phyloP scores from a whole-genome alignment of 495 filamentous ascomycete species.

The Penicillium longicatenatum region DNA sequence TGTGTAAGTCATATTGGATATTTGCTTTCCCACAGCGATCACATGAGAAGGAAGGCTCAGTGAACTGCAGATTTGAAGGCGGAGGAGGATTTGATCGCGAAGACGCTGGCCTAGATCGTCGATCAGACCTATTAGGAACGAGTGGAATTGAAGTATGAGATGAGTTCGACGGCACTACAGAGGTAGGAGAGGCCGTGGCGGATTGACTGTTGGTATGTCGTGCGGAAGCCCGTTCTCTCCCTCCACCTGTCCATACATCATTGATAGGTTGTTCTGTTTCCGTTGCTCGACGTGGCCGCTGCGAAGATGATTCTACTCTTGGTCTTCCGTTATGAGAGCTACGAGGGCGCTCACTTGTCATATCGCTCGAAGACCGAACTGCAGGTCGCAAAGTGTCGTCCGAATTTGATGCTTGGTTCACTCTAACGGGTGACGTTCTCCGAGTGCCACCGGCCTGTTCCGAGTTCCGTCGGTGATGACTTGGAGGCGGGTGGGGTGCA shows the following conservation, averaged over 20 bases:
- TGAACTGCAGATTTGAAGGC: conserved; percentile 49
- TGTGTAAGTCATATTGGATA: conserved; percentile 82
- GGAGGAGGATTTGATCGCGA: conserved; percentile 34
- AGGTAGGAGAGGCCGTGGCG: conserved; percentile 23
- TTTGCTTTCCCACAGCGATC: conserved; percentile 62
- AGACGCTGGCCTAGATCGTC: conserved; percentile 36
- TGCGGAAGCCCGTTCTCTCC: conserved; percentile 29
- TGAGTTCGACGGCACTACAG: not conserved
- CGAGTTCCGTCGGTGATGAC: conserved; percentile 52
- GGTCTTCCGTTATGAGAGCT: conserved; percentile 29
- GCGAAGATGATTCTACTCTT: conserved; percentile 29
- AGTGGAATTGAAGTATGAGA: conserved; percentile 16
- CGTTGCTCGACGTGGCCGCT: conserved; percentile 37
- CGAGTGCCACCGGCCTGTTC: conserved; percentile 45
- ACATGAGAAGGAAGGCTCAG: conserved; percentile 74
- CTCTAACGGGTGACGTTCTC: conserved; percentile 38
- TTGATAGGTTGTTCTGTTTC: conserved; percentile 42
- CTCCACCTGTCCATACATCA: conserved; percentile 32
- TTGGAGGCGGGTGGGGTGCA: conserved; percentile 31
- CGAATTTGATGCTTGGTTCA: conserved; percentile 39
- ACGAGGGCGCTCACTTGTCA: conserved; percentile 39
- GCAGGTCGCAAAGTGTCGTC: conserved; percentile 41
- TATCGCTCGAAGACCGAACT: conserved; percentile 44
- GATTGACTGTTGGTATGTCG: conserved; percentile 23
- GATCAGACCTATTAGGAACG: conserved; percentile 27